These are phyloP conservation scores for Parafenestella ontariensis DNA, from an alignment of 2,329 filamentous ascomycete genomes.

Conservation along the genomic window DNA sequence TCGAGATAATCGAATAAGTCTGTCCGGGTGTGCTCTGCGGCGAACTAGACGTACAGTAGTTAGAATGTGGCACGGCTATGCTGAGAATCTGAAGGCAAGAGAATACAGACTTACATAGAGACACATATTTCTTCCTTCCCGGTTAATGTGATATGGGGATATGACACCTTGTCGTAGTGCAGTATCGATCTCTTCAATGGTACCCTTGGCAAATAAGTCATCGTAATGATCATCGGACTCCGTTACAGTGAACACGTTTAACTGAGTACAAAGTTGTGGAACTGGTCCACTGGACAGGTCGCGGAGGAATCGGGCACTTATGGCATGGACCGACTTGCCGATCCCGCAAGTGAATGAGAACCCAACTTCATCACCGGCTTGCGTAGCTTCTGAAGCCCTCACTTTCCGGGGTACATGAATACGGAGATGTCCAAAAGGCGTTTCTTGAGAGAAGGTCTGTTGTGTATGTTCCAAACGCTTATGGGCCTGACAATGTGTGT, in stretches of 20 bases:
- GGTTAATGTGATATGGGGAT: conserved; percentile 15
- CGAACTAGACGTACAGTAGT: conserved; percentile 2
- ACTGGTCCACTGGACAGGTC: not conserved
- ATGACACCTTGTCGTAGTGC: conserved; percentile 16
- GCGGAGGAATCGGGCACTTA: not conserved
- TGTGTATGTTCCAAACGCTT: not conserved
- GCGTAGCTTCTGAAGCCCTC: not conserved
- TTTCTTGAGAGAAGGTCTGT: conserved; percentile 1
- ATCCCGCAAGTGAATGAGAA: conserved; percentile 10
- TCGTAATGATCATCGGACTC: conserved; percentile 1
- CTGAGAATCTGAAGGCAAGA: not conserved
- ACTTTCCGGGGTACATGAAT: not conserved
- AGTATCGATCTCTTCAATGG: conserved; percentile 12
- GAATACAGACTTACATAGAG: conserved; percentile 7
- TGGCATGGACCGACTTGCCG: conserved; percentile 1
- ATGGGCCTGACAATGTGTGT: not conserved
- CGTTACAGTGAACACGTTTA: conserved; percentile 7
- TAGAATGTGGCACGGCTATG: not conserved
- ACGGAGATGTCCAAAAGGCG: conserved; percentile 5
- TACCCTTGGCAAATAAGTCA: conserved; percentile 7
- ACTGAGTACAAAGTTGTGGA: conserved; percentile 2
- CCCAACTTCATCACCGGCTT: not conserved
- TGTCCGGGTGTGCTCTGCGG: conserved; percentile 1
- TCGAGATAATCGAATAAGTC: conserved; percentile 20
- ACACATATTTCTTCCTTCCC: conserved; percentile 5